Conservation (phyloP, 2,329 filamentous ascomycete species). For the Macroventuria anomochaeta region DNA sequence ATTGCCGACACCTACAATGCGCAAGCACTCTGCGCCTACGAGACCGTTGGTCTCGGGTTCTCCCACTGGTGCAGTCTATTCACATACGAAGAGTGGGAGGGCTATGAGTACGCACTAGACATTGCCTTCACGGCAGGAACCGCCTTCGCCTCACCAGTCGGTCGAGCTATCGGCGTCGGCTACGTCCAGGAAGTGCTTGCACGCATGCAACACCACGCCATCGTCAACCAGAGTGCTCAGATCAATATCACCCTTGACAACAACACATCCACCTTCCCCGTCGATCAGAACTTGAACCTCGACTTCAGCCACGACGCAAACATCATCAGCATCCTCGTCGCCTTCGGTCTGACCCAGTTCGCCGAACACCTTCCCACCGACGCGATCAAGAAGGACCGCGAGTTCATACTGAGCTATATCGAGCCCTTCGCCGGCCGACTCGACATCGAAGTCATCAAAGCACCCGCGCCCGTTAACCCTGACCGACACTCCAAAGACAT, state of each 20-base stretch:
- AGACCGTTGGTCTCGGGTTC: constrained; percentile 78
- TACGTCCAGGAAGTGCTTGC: constrained; percentile 74
- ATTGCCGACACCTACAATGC: constrained; percentile 61
- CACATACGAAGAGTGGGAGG: constrained; percentile 75
- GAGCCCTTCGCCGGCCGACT: constrained; percentile 75
- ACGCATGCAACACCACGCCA: constrained; percentile 69
- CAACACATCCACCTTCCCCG: constrained; percentile 71
- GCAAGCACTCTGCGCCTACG: constrained; percentile 77
- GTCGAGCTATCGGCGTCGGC: constrained; percentile 73
- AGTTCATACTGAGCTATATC: constrained; percentile 70
- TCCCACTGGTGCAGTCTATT: constrained; percentile 77
- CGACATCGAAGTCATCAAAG: constrained; percentile 75
- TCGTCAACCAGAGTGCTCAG: constrained; percentile 51
- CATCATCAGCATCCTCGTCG: constrained; percentile 72
- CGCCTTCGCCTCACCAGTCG: constrained; percentile 69
- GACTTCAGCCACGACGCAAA: constrained; percentile 82
- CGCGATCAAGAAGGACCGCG: constrained; percentile 61
- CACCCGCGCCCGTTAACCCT: constrained; percentile 65
- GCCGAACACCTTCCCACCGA: constrained; percentile 62
- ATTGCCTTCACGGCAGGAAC: constrained; percentile 67
- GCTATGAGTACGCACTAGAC: constrained; percentile 74
- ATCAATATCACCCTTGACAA: constrained; percentile 73
- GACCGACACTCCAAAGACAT: constrained; percentile 39
- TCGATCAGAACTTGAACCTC: constrained; percentile 75
- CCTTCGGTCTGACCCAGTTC: constrained; percentile 76